A percentile compares a stretch with the other conserved stretches of the same genome.
Evolutionary conservation across 768 basidiomycete genomes (phyloP).

Genomic region (Amanita pallidorosea): DNA sequence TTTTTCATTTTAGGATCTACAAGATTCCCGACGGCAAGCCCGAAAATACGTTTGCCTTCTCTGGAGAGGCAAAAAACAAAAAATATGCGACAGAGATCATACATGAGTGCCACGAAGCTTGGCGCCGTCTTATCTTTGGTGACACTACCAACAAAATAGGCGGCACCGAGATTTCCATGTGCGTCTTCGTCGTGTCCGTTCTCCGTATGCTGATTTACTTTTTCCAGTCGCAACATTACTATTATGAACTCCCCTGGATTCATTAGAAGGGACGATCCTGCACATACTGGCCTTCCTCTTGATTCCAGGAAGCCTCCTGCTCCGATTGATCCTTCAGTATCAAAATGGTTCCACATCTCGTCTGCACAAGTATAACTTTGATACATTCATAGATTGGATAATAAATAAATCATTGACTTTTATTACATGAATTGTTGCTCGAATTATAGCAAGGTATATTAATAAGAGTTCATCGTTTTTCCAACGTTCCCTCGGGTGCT

Average conservation of each 20-base stretch:
- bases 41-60: conserved; percentile 98
- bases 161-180: conserved; percentile 79
- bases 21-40: conserved; percentile 94
- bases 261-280: conserved; percentile 47
- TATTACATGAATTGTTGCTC: not conserved
- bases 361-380: conserved; percentile 61
- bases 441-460: not conserved
- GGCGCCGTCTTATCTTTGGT: conserved; percentile 86
- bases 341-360: conserved; percentile 93
- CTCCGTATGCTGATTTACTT: conserved; percentile 1
- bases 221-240: conserved; percentile 68
- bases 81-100: conserved; percentile 99
- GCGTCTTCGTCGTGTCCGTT: conserved; percentile 17
- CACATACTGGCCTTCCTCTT: conserved; percentile 55
- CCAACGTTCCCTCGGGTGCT: conserved; percentile 36
- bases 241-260: conserved; percentile 65
- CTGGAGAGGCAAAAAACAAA: conserved; percentile 99
- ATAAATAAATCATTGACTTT: conserved; percentile 1
- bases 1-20: conserved; percentile 56
- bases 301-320: conserved; percentile 81
- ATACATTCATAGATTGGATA: not conserved
- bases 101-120: conserved; percentile 97
- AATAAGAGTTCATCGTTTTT: conserved; percentile 16
- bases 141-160: conserved; percentile 66
- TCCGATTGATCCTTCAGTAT: conserved; percentile 88